phyloP scores from a whole-genome alignment of 257 asterid genomes.

The Fraxinus pennsylvanica region DNA sequence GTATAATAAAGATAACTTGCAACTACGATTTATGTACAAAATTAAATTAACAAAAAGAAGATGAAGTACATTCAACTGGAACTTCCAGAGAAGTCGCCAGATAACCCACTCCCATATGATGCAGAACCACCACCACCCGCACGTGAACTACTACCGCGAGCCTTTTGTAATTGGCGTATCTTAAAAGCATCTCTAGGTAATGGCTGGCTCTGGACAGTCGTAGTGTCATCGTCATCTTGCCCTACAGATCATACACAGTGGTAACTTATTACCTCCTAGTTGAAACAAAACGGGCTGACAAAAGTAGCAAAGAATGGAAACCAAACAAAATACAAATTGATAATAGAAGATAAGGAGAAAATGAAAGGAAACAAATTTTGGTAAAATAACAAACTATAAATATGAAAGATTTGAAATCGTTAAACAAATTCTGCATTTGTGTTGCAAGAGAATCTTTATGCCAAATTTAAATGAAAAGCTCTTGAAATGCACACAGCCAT shows the following conservation, averaged over 20 bases:
- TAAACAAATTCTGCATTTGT: no score
- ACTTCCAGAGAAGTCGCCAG: slow-evolving; percentile 87
- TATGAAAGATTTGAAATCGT: no score
- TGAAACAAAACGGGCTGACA: not conserved
- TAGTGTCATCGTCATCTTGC: slow-evolving; percentile 73
- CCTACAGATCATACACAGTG: slow-evolving; percentile 32
- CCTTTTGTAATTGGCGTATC: slow-evolving; percentile 80
- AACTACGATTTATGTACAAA: not conserved
- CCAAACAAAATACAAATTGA: not conserved
- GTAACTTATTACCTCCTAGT: not conserved
- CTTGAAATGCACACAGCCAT: no score
- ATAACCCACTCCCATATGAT: slow-evolving; percentile 91
- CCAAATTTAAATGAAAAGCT: no score
- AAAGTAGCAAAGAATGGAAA: not conserved
- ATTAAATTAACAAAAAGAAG: no score
- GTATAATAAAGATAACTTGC: not conserved
- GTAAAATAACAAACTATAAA: no score
- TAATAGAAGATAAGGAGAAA: not conserved
- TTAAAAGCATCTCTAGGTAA: slow-evolving; percentile 82
- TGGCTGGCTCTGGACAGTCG: slow-evolving; percentile 77
- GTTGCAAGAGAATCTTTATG: no score
- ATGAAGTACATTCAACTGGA: no score
- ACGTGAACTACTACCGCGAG: slow-evolving; percentile 51
- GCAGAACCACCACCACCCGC: slow-evolving; percentile 59
- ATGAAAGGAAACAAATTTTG: not conserved